Evolutionary conservation across 345 rosid species (phyloP), one percentile per base, ranked within the genome.

Genomic region (Garcia nutans): DNA sequence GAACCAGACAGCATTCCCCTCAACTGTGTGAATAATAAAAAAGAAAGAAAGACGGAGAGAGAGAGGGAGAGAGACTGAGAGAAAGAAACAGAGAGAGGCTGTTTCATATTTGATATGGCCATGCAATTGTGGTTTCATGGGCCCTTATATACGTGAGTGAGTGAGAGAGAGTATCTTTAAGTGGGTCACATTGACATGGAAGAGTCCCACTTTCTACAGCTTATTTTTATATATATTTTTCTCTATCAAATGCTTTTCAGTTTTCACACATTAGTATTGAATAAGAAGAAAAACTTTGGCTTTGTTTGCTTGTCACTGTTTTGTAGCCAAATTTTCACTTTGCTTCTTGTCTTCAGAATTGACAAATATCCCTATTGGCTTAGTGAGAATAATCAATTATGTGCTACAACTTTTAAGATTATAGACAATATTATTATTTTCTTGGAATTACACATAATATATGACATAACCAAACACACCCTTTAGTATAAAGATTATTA

Each of bases 1-100:
- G 89, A 88, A 86, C 87, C 91, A 86, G 89, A 81, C 88, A 84
- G 84, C 91, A 86, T 81, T 76, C 89, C 87, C 87, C 91, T 82
- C 86, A 88, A 86, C 89, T 47, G 33, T 56, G 49, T 47, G 58
- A 62, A 37, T 61, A 49, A 37, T 68, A 49, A 41, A 67, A 54
- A 28, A 26, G 20, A 37, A 26, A 45, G 73, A 58, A 50, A 26
- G 50, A 37, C 13, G 24, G 12, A 45, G 22, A 68, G 45, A 42
- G 49, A 59, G 10, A 54, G 45, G 71, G 50, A 50, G 63, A 57
- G 31, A 47, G 55, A 49, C 31, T 28, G 31, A 28, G 31, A 23
- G 61, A 28, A 33, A 72, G 23, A 6, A 13, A 57, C 26, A 57
- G 61, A 44, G 41, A 13, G 62, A 54, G 77, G 75, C 31, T 71